These are phyloP conservation scores for Jackrogersella minutella DNA, from an alignment of 495 filamentous ascomycete species.

Conservation along the genomic window DNA sequence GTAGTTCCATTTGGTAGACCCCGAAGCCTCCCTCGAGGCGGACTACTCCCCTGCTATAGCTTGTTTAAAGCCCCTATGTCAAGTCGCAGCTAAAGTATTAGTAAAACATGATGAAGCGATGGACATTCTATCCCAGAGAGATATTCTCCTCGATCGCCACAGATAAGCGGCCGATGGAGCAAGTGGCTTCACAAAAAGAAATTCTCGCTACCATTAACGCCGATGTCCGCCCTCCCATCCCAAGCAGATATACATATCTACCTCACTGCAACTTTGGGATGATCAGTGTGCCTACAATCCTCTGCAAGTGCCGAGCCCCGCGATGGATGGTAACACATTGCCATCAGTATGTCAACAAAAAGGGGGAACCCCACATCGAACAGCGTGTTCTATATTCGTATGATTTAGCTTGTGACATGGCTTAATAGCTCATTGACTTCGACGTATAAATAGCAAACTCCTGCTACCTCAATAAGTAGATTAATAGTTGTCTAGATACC, in stretches of 20 bases:
- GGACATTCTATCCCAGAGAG: not conserved
- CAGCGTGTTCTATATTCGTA: not conserved
- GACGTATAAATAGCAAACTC: not conserved
- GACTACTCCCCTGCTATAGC: slow-evolving; percentile 25
- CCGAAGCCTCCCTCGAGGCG: slow-evolving; percentile 20
- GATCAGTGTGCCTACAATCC: not conserved
- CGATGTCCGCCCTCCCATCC: not conserved
- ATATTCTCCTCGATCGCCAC: not conserved
- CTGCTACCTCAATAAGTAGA: not conserved
- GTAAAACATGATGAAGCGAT: not conserved
- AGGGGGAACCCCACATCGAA: not conserved
- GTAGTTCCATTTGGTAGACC: slow-evolving; percentile 30
- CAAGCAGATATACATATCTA: not conserved
- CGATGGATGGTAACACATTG: slow-evolving; percentile 4
- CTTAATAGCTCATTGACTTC: not conserved
- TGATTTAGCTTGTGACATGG: not conserved
- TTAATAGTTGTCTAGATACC: too few relatives aligned
- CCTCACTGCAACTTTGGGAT: not conserved
- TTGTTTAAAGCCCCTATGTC: slow-evolving; percentile 19
- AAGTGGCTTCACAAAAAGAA: not conserved
- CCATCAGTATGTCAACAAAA: not conserved
- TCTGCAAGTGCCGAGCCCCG: slow-evolving; percentile 19
- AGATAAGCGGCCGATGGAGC: not conserved
- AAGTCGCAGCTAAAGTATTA: slow-evolving; percentile 17
- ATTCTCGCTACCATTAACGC: not conserved